Evolutionary conservation across 768 basidiomycete genomes (phyloP), one percentile per base, ranked within the genome.

Genomic region (Mycena rosella): DNA sequence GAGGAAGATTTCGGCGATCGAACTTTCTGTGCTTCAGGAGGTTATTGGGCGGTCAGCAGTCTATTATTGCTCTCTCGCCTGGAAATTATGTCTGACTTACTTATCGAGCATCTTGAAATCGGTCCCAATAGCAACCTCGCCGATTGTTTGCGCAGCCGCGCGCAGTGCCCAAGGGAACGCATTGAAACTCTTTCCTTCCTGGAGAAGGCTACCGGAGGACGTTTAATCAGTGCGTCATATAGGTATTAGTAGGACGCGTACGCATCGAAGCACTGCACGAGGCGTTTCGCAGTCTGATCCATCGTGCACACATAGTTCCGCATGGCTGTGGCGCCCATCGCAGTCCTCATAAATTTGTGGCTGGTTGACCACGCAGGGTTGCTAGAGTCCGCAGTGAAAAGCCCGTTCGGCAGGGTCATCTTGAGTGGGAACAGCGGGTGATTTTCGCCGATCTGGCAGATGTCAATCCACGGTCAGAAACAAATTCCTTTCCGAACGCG

Each of bases 281-380:
- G 69, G 6, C 55, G 38, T 5, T 47, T 48, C 1, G 69, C 69
- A 1, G 69, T 70, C 11, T 47, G 54, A 27, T 70, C 64, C 69
- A 70, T 70, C 4, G 34, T 66, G 17, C 54, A 47, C 3, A 66
- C 69, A 22, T 70, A 70, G 27, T 63, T 63, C 8, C 69, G 64
- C 64, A 70, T 70, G 8, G 69, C 69, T 24, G 44, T 57, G 1
- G 64, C 64, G 14, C 69, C 69, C 69, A 70, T 70, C n/a, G 69
- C 69, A 9, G 64, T 63, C 69, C 66, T 70, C 69, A 70, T 70
- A 32, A 70, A 70, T 20, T 65, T 66, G 60, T 61, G 60, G 24
- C 59, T 49, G 14, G 66, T 67, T 4, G 66, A 61, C 66, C 66
- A 67, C 20, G 34, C 24, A 14, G 66, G 66, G 36, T 61, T 51